Percentiles rank a stretch among this genome's conserved stretches.
These are phyloP conservation scores for Theileria orientalis DNA, from an alignment of 169 alveolate species.

Conservation along the genomic window DNA sequence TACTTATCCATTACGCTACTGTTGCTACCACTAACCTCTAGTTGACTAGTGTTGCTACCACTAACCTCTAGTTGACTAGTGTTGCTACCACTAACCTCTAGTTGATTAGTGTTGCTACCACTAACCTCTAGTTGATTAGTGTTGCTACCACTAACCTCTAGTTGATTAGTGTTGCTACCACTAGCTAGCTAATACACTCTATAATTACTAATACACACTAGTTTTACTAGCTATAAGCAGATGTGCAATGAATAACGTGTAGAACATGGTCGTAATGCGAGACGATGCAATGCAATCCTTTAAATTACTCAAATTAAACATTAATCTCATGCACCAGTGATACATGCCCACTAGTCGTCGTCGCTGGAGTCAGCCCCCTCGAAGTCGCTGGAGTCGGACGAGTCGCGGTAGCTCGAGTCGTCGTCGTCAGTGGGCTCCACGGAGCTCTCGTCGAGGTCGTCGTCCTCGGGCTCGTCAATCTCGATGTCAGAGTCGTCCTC, in stretches of 20 bases:
- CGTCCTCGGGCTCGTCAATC: constrained; percentile 6
- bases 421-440: constrained; percentile 15
- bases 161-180: not conserved
- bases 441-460: not conserved
- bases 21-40: too few relatives aligned
- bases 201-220: not conserved
- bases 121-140: not conserved
- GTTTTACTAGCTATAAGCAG: not conserved
- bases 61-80: too few relatives aligned
- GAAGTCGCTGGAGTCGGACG: constrained; percentile 4
- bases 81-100: too few relatives aligned
- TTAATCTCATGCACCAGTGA: not conserved
- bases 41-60: not conserved
- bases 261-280: not conserved
- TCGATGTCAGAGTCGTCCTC: constrained; percentile 5
- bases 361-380: constrained; percentile 3
- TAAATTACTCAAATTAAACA: not conserved
- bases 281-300: not conserved
- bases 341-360: not conserved
- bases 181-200: not conserved
- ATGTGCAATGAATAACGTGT: not conserved
- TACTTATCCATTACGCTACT: too few relatives aligned
- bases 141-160: not conserved
- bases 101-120: too few relatives aligned
- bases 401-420: not conserved